phyloP scores from a whole-genome alignment of 2,329 filamentous ascomycete genomes.

The Graphium sp. region DNA sequence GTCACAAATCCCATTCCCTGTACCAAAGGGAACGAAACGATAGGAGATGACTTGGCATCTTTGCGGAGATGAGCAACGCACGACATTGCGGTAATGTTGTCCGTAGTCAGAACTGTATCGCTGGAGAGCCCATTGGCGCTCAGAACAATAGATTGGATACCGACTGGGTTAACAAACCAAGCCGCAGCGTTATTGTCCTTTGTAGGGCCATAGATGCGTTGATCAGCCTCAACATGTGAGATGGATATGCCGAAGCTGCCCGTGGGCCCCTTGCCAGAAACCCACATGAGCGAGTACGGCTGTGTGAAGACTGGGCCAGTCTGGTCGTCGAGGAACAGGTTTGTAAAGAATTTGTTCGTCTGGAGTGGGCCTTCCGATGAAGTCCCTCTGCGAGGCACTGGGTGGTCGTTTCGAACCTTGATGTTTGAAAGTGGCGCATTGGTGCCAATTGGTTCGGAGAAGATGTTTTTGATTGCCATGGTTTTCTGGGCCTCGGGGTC shows the following conservation, averaged over 20 bases:
- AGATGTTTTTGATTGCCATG: conserved; percentile 29
- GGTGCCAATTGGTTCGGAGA: conserved; percentile 34
- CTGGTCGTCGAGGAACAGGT: conserved; percentile 64
- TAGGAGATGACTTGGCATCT: conserved; percentile 30
- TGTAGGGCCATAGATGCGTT: conserved; percentile 50
- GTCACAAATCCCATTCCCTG: conserved; percentile 87
- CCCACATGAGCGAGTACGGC: conserved; percentile 57
- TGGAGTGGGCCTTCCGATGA: conserved; percentile 31
- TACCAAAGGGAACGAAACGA: conserved; percentile 64
- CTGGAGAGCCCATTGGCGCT: conserved; percentile 58
- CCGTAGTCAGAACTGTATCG: conserved; percentile 36
- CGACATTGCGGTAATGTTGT: conserved; percentile 39
- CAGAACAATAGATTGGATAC: conserved; percentile 65
- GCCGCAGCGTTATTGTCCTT: conserved; percentile 39
- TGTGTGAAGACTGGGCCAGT: conserved; percentile 54
- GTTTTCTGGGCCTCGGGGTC: conserved; percentile 3
- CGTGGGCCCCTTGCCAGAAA: conserved; percentile 41
- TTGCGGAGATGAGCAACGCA: conserved; percentile 51
- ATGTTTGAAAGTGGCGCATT: conserved; percentile 32
- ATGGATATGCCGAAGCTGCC: conserved; percentile 64
- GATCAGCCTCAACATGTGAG: conserved; percentile 51
- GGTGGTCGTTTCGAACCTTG: conserved; percentile 33
- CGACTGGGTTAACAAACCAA: conserved; percentile 70
- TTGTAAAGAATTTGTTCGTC: conserved; percentile 72
- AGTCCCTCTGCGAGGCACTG: conserved; percentile 36